Conservation (phyloP, 1,139 yeast species). For the Meyerozyma guilliermondii region DNA sequence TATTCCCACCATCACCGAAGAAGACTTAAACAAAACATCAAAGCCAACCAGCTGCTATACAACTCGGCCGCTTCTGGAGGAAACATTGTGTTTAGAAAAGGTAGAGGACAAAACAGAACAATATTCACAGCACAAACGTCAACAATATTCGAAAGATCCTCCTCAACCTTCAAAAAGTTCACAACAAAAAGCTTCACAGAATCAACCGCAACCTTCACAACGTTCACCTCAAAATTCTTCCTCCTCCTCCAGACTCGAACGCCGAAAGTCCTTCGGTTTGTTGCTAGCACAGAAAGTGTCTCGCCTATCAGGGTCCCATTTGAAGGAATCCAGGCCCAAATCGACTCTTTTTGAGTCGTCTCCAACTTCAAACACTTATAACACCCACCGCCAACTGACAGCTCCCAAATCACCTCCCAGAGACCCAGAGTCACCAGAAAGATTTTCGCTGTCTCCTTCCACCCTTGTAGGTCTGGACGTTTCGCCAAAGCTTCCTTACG, state of each 20-base stretch:
- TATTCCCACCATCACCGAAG: constrained; percentile 1
- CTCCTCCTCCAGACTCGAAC: not conserved
- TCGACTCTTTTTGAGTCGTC: not conserved
- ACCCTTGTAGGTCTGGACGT: not conserved
- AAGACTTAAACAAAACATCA: constrained; percentile 1
- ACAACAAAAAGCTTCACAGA: no score
- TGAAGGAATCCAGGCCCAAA: not conserved
- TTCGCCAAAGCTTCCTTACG: not conserved
- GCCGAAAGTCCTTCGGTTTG: not conserved
- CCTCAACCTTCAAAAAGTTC: no score
- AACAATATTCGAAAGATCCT: no score
- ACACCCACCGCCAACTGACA: no score
- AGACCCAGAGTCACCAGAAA: not conserved
- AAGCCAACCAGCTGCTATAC: constrained; percentile 17
- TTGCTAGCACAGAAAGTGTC: not conserved
- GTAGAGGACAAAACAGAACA: not conserved
- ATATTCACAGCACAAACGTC: not conserved
- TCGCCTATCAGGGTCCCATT: no score
- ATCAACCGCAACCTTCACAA: no score
- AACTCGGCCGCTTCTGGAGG: constrained; percentile 14
- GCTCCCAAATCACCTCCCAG: no score
- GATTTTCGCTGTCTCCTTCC: not conserved
- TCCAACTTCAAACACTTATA: not conserved
- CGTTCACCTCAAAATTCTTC: not conserved
- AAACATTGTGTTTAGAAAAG: not conserved